These are phyloP conservation scores for Hymenoscyphus infarciens DNA, from an alignment of 2,329 filamentous ascomycete species.

Conservation along the genomic window DNA sequence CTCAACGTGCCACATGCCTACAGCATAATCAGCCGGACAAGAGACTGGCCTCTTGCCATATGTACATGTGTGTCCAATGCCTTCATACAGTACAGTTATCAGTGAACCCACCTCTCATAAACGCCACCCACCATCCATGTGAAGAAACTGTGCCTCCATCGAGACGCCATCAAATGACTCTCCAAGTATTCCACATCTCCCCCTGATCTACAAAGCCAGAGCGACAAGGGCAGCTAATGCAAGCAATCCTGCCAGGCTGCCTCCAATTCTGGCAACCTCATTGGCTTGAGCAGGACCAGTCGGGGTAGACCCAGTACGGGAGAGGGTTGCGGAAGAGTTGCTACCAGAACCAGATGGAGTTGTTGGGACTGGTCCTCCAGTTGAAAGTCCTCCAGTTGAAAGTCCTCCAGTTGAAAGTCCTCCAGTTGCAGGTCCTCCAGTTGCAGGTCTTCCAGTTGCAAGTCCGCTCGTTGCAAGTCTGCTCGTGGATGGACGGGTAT, in stretches of 20 bases:
- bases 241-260: conserved; percentile 8
- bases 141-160: conserved; percentile 3
- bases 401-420: background rate
- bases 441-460: background rate
- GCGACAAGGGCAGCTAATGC: conserved; percentile 9
- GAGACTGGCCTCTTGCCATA: background rate
- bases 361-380: background rate
- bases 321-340: background rate
- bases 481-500: background rate
- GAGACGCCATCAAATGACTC: background rate
- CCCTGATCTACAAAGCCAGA: conserved; percentile 5
- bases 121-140: background rate
- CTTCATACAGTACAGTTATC: background rate
- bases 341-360: background rate
- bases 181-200: background rate
- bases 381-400: background rate
- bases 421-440: background rate
- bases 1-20: conserved; percentile 1
- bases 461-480: background rate
- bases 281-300: conserved; percentile 1
- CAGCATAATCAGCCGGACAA: background rate
- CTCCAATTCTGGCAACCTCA: background rate
- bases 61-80: background rate
- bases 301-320: background rate
- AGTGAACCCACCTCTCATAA: background rate